These are phyloP conservation scores for Leucoagaricus sp. DNA, from an alignment of 1,284 basidiomycete species.

Conservation along the genomic window DNA sequence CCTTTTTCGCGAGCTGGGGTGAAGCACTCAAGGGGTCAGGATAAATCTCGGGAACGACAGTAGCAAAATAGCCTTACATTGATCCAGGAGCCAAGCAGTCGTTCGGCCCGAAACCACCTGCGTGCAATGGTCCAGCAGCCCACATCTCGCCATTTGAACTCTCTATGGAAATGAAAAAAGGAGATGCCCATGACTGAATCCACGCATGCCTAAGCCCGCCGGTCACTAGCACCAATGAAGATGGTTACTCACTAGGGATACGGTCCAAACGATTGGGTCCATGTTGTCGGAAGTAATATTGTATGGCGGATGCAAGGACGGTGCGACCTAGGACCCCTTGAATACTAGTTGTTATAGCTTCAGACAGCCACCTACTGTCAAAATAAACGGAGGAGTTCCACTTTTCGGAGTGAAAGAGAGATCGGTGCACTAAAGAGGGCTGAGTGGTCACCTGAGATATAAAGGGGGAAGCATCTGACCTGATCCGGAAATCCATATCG, in stretches of 20 bases:
- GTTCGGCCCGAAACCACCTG: conserved; percentile 37
- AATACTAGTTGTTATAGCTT: not conserved
- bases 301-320: conserved; percentile 48
- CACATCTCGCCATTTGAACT: conserved; percentile 46
- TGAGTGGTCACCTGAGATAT: not conserved
- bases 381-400: conserved; percentile 49
- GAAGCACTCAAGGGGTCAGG: not conserved
- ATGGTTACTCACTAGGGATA: conserved; percentile 34
- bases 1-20: not conserved
- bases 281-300: conserved; percentile 46
- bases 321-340: conserved; percentile 38
- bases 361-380: conserved; percentile 39
- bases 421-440: conserved; percentile 41
- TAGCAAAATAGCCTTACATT: conserved; percentile 22
- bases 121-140: conserved; percentile 50
- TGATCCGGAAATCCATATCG: conserved; percentile 48
- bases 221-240: not conserved
- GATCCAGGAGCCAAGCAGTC: conserved; percentile 39
- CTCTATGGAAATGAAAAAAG: conserved; percentile 49
- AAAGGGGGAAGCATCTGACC: conserved; percentile 26
- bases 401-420: conserved; percentile 43
- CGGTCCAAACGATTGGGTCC: conserved; percentile 51
- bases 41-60: not conserved
- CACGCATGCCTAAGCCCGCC: not conserved
- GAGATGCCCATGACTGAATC: conserved; percentile 21